Evolutionary conservation across 495 filamentous ascomycete species (phyloP).

Genomic region (Durotheca rogersii): DNA sequence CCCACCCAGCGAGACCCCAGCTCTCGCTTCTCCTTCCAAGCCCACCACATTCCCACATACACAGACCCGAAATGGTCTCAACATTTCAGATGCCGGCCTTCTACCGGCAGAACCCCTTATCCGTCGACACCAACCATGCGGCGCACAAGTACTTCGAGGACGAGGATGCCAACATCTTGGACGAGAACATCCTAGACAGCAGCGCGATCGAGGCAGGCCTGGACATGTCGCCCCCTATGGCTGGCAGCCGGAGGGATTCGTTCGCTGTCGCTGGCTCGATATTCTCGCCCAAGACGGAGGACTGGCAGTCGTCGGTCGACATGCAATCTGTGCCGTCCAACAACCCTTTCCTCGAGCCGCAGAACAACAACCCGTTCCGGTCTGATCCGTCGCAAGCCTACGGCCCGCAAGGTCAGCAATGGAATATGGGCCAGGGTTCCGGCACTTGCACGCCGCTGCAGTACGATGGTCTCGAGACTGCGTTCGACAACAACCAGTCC

Average conservation of each 20-base stretch:
- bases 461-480: constrained; percentile 66
- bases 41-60: constrained; percentile 24
- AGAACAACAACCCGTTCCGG: constrained; percentile 52
- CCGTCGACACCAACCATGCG: constrained; percentile 59
- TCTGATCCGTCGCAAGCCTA: constrained; percentile 37
- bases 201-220: constrained; percentile 63
- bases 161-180: constrained; percentile 77
- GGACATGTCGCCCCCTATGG: constrained; percentile 67
- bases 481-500: constrained; percentile 58
- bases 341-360: constrained; percentile 62
- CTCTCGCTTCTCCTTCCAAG: constrained; percentile 15
- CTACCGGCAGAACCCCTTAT: constrained; percentile 62
- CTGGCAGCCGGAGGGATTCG: constrained; percentile 66
- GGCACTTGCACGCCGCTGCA: constrained; percentile 50
- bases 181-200: constrained; percentile 80
- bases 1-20: constrained; percentile 18
- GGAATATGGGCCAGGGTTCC: constrained; percentile 62
- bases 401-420: constrained; percentile 52
- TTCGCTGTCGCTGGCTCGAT: constrained; percentile 67
- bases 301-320: constrained; percentile 65
- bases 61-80: constrained; percentile 50
- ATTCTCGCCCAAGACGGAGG: constrained; percentile 72
- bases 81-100: constrained; percentile 58
- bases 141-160: constrained; percentile 72
- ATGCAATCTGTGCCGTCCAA: constrained; percentile 58